These are phyloP conservation scores for Oryza meridionalis DNA, from an alignment of 176 grass and related monocot genomes.

Conservation along the genomic window DNA sequence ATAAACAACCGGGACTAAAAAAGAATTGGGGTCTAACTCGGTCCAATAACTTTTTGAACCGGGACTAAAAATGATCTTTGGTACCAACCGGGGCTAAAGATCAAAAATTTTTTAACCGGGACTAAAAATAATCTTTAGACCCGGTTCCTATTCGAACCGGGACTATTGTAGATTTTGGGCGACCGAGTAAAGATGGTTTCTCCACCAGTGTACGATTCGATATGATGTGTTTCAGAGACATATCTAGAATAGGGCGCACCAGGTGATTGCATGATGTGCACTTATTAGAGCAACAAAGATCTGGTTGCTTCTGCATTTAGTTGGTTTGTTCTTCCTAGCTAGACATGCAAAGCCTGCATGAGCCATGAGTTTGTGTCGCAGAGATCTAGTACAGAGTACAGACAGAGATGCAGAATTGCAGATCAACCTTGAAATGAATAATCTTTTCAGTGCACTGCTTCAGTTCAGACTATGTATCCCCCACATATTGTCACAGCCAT, in stretches of 20 bases:
- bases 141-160: too few species aligned
- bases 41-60: too few species aligned
- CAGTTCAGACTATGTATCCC: background rate
- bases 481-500: background rate
- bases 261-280: background rate
- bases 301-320: background rate
- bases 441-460: background rate
- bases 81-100: too few species aligned
- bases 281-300: background rate
- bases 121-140: too few species aligned
- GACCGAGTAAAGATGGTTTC: too few species aligned
- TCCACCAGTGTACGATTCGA: background rate
- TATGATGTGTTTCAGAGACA: background rate
- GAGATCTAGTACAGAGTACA: slow-evolving; percentile 1
- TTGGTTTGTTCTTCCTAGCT: background rate
- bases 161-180: too few species aligned
- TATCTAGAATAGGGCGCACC: background rate
- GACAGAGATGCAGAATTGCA: background rate
- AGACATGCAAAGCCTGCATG: background rate
- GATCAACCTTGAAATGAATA: background rate
- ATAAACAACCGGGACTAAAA: too few species aligned
- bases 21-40: too few species aligned
- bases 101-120: too few species aligned
- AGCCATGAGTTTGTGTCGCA: background rate
- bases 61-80: too few species aligned